These are phyloP conservation scores for Plectosphaerella plurivora DNA, from an alignment of 2,329 filamentous ascomycete species.

Conservation along the genomic window DNA sequence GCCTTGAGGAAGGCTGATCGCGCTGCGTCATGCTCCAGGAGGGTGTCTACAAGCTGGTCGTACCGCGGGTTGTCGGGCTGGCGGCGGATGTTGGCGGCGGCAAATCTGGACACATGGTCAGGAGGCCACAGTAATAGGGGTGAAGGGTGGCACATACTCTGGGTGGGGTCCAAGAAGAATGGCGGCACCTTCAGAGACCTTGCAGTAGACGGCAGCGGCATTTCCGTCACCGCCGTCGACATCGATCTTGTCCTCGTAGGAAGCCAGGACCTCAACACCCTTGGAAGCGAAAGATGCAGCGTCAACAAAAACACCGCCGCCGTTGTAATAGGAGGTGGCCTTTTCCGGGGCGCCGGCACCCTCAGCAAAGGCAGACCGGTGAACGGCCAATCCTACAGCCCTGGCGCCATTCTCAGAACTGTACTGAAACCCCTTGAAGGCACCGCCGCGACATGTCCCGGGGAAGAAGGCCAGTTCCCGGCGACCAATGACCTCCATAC, in stretches of 20 bases:
- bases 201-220: slow-evolving; percentile 80
- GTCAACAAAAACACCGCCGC: slow-evolving; percentile 89
- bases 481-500: slow-evolving; percentile 78
- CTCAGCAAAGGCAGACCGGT: slow-evolving; percentile 52
- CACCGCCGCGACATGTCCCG: slow-evolving; percentile 77
- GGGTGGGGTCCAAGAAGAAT: slow-evolving; percentile 87
- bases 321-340: slow-evolving; percentile 85
- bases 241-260: slow-evolving; percentile 68
- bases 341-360: slow-evolving; percentile 44
- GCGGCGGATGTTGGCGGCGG: slow-evolving; percentile 69
- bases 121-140: background rate
- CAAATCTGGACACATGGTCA: slow-evolving; percentile 59
- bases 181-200: slow-evolving; percentile 73
- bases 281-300: slow-evolving; percentile 55
- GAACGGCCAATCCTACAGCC: slow-evolving; percentile 63
- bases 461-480: slow-evolving; percentile 88
- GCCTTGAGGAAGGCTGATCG: slow-evolving; percentile 74
- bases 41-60: slow-evolving; percentile 57
- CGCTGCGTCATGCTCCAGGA: slow-evolving; percentile 65
- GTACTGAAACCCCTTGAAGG: slow-evolving; percentile 88
- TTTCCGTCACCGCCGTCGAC: slow-evolving; percentile 70
- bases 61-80: slow-evolving; percentile 67
- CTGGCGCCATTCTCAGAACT: slow-evolving; percentile 79
- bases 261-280: slow-evolving; percentile 78
- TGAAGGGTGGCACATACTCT: slow-evolving; percentile 55